Base-by-base conservation (phyloP, 768 basidiomycete species). In the Rhizopogon vinicolor region DNA sequence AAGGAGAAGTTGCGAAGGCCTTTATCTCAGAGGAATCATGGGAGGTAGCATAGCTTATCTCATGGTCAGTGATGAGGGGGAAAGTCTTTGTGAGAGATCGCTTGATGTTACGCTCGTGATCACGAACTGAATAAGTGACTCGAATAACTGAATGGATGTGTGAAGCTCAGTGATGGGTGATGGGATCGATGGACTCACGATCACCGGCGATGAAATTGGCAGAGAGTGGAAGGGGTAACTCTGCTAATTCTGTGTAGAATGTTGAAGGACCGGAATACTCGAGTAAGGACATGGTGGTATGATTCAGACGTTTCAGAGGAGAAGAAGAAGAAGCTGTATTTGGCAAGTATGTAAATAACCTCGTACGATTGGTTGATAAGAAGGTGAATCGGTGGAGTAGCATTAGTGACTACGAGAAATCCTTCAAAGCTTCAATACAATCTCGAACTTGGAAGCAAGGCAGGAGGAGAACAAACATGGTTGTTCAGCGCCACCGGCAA, bases 101-200 rank as follows among this genome's bases (percentile, higher is more conserved):
- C 58, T 79, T 84, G 31, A 64, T 58, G 52, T 85, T 84, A 42
- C 74, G 71, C 19, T 67, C 62, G 59, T 84, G 81, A 62, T 86
- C 83, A 35, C 75, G 72, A 19, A 77, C 68, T 1, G 77, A 74
- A 54, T 77, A 82, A 0, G 72, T 68, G 19, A 82, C 60, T 28
- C 80, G 76, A 35, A 81, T 62, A 8, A 68, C 79, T 78, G 44
- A 37, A 10, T 37, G 12, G 10, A 37, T 37, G 12, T 37, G 14
- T 48, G 33, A 14, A 35, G 5, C 7, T 37, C 19, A 12, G 14
- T 13, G 7, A 22, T 7, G 1, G 4, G 18, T 12, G 3, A 37
- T 29, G 12, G 18, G 22, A 18, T 43, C n/a, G 19, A 44, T 12
- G 16, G 5, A 41, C 13, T 22, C 5, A 33, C 60, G 3, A 0